Evolutionary conservation across 2,329 filamentous ascomycete species (phyloP), one percentile per base, ranked within the genome.

Genomic region (Exophiala xenobiotica): DNA sequence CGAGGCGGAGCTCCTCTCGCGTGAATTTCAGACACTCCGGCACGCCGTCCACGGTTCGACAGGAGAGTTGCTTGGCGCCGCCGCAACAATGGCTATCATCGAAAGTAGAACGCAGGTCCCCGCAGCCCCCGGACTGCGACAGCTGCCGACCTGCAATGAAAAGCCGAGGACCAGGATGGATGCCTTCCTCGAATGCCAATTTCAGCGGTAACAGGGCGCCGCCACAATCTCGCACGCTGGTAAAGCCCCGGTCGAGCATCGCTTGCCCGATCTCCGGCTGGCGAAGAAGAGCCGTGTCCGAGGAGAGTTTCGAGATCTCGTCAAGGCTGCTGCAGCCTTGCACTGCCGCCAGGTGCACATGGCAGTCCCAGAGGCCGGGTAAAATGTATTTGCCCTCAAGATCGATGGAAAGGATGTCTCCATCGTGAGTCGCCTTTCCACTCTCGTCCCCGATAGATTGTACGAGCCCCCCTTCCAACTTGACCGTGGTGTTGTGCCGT

Each of bases 121-220:
- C 78, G 56, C 83, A 80, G 0, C 81, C 81, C 1, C 80, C 80
- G 0, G 80, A 80, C 64, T 84, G 81, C 3, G 73, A 77, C 5
- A 84, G 71, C 0, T 76, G 78, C 44, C 77, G 72, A 9, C 76
- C 77, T 2, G 78, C 70, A 23, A 81, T 78, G 63, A 82, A 81
- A 3, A 83, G 63, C 7, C 80, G 67, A 0, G 80, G 81, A 0
- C 80, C 81, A 1, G 74, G 74, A 33, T 79, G 72, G 0, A 82
- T 70, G 1, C 75, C 74, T 18, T 83, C 79, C 1, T 69, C 72
- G n/a, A 83, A 71, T 1, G 81, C 79, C 56, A 82, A 71, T 58
- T 79, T 79, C n/a, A 85, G 68, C 1, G 80, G 77, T 0, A 78
- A 65, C 0, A 70, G 68, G 1, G 80, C 80, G 4, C 81, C 81